Evolutionary conservation across 768 basidiomycete species (phyloP).

Genomic region (Lentinula lateritia): DNA sequence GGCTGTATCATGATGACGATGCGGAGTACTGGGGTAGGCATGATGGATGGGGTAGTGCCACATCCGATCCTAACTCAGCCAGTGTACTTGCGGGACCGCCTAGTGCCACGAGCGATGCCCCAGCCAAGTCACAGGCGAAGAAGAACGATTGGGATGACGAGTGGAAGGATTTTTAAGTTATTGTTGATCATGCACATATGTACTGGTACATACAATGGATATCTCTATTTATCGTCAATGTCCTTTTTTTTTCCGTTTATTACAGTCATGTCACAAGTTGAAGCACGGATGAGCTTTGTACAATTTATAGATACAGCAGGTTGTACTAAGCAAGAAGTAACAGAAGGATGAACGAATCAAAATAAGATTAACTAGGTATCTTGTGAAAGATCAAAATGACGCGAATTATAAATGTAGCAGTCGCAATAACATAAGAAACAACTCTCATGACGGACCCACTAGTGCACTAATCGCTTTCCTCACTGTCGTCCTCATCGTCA

Average conservation of each 20-base stretch:
- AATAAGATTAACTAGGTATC: background rate
- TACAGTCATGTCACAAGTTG: background rate
- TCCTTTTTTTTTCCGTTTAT: background rate
- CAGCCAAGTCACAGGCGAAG: slow-evolving; percentile 31
- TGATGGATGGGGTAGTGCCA: slow-evolving; percentile 4
- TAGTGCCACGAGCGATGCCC: slow-evolving; percentile 12
- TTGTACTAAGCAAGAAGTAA: background rate
- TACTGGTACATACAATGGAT: background rate
- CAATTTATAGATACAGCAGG: background rate
- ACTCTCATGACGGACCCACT: background rate
- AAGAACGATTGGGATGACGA: slow-evolving; percentile 71
- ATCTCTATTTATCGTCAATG: background rate
- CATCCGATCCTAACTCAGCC: slow-evolving; percentile 11
- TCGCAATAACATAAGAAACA: background rate
- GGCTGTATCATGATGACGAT: slow-evolving; percentile 53
- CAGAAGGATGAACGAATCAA: background rate
- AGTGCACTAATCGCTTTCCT: slow-evolving; percentile 17
- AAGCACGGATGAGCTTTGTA: background rate
- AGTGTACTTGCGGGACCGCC: slow-evolving; percentile 12
- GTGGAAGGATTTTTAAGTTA: slow-evolving; percentile 70
- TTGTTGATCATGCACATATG: background rate
- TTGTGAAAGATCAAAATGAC: background rate
- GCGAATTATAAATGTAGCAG: background rate
- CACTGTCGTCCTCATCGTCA: slow-evolving; percentile 65
- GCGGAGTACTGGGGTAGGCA: slow-evolving; percentile 49